Evolutionary conservation across 2,329 filamentous ascomycete species (phyloP).

Genomic region (Hypocrella siamensis): DNA sequence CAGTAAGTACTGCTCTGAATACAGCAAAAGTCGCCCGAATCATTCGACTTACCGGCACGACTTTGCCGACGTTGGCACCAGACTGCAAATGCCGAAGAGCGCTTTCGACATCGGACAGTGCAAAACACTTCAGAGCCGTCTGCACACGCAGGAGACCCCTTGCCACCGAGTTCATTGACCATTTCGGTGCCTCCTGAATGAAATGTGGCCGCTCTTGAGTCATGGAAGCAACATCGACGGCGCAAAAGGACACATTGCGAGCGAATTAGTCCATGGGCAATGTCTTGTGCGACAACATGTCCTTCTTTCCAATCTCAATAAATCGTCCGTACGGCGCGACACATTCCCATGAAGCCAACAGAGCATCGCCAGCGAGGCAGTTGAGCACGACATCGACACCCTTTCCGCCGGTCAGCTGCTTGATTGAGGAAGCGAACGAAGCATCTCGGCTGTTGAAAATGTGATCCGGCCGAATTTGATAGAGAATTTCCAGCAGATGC

Average conservation of each 20-base stretch:
- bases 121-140: neutral
- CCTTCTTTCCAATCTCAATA: constrained; percentile 4
- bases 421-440: constrained; percentile 13
- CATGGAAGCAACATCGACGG: constrained; percentile 27
- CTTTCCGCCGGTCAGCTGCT: constrained; percentile 8
- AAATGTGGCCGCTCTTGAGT: constrained; percentile 15
- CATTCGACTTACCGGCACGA: no score
- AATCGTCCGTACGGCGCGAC: constrained; percentile 16
- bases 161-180: neutral
- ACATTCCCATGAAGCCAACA: constrained; percentile 3
- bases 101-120: neutral
- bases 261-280: constrained; percentile 32
- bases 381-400: constrained; percentile 19
- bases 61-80: neutral
- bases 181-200: neutral
- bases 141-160: neutral
- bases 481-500: neutral
- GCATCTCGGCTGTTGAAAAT: constrained; percentile 17
- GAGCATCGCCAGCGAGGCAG: constrained; percentile 9
- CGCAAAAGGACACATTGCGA: constrained; percentile 27
- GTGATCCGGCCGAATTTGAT: constrained; percentile 14
- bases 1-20: no score
- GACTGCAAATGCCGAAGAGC: neutral
- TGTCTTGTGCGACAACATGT: constrained; percentile 19
- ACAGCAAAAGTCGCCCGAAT: no score